Base-by-base conservation (phyloP, 352 stramenopile species). In the Phytophthora megakarya region DNA sequence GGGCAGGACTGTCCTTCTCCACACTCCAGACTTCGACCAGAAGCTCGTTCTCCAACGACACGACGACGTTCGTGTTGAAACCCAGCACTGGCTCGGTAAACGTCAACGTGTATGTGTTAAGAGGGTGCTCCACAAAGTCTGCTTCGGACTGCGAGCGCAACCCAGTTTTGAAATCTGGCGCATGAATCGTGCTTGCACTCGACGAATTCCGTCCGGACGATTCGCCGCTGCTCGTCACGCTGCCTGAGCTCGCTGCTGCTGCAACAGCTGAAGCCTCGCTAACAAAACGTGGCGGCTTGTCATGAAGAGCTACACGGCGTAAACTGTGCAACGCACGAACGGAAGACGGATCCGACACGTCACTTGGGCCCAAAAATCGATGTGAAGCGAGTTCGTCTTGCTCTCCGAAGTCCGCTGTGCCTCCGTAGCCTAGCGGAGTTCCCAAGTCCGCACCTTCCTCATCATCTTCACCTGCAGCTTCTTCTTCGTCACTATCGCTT, bases 361-460 rank as follows among this genome's bases (percentile, higher is more conserved):
- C 58, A 25, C 76, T 92, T 16, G 83, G 83, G 3, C 83, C 83
- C 13, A 88, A 67, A 52, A 92, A 92, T 22, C 78, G 76, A 69
- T 92, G 83, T 6, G 72, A 84, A 18, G 78, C 51, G 54, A 84
- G 81, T 11, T 81, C 75, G 22, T 88, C 79, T 49, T 76, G 73
- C 5, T 88, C 79, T 32, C 65, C 70, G 52, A 91, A 89, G 45
- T 72, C 76, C 4, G 58, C 70, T 21, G 57, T 54, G 9, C 62
- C 78, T n/a, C 72, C 70, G 35, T 73, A 80, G 28, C 78, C 80
- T 3, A 91, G 56, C 1, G 82, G 82, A 19, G 82, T 91, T 10
- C 82, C 82, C 10, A 91, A 50, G 23, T 91, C 82, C 13, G 67
- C 68, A 39, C 67, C 74, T 62, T 70, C 66, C n/a, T 76, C 66